phyloP scores from a whole-genome alignment of 2,329 filamentous ascomycete genomes.

The Pseudogymnoascus sp. region DNA sequence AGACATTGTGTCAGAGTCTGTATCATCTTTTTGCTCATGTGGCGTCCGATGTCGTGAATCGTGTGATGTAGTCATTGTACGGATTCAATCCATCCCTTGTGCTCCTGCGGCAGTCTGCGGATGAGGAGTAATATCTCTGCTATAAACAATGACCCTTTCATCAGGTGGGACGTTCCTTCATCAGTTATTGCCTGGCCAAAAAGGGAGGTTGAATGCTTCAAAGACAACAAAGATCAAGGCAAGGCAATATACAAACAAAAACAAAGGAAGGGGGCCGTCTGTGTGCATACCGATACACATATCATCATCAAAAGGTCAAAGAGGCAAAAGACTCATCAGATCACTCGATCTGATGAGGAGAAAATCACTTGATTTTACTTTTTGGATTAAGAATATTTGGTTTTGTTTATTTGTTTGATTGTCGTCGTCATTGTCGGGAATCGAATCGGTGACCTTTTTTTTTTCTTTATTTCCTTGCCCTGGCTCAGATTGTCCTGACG shows the following conservation, averaged over 20 bases:
- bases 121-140: not conserved
- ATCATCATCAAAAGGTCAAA: not conserved
- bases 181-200: not conserved
- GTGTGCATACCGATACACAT: not conserved
- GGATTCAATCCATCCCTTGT: not conserved
- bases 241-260: not conserved
- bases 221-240: not conserved
- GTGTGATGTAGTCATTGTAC: not conserved
- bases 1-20: not conserved
- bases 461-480: not conserved
- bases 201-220: not conserved
- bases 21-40: not conserved
- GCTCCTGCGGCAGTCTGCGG: not conserved
- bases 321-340: conserved; percentile 1
- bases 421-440: not conserved
- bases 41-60: not conserved
- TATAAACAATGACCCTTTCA: too few species aligned
- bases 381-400: not conserved
- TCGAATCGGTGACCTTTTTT: not conserved
- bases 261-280: not conserved
- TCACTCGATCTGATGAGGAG: conserved; percentile 1
- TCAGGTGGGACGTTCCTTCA: too few species aligned
- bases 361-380: conserved; percentile 8
- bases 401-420: not conserved
- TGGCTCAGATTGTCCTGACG: not conserved